phyloP scores from a whole-genome alignment of 202 grass and related monocot genomes.

The Schoenoplectus triqueter region DNA sequence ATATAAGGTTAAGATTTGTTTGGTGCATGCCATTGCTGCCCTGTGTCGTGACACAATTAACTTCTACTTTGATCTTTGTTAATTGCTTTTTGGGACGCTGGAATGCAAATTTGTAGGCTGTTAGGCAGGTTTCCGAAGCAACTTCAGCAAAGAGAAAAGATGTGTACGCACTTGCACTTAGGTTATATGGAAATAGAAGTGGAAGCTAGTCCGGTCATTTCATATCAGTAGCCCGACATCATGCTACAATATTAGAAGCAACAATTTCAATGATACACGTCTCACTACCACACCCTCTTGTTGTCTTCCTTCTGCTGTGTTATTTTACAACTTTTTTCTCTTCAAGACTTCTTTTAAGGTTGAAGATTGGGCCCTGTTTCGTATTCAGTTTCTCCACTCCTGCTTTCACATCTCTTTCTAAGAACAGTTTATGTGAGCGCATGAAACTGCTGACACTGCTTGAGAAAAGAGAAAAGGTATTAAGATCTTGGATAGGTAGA shows the following conservation, averaged over 20 bases:
- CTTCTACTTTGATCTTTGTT: constrained; percentile 10
- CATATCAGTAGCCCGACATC: constrained; percentile 18
- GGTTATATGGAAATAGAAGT: constrained; percentile 67
- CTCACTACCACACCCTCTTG: background rate
- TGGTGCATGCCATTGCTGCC: background rate
- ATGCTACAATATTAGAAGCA: constrained; percentile 18
- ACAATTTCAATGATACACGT: constrained; percentile 4
- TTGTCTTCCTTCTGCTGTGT: constrained; percentile 14
- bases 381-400: background rate
- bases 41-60: background rate
- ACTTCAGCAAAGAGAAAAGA: constrained; percentile 94
- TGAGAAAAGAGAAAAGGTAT: constrained; percentile 1
- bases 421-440: background rate
- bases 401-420: constrained; percentile 23
- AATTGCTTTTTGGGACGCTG: constrained; percentile 28
- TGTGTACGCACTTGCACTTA: constrained; percentile 92
- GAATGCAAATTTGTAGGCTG: constrained; percentile 57
- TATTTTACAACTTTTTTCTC: constrained; percentile 16
- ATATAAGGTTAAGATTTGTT: constrained; percentile 25
- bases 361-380: constrained; percentile 1
- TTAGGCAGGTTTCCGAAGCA: constrained; percentile 74
- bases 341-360: constrained; percentile 19
- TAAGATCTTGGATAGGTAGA: background rate
- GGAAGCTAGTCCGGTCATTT: constrained; percentile 30
- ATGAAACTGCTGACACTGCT: background rate